These are phyloP conservation scores for Closterium sp. DNA, from an alignment of 139 green algal species.

Conservation along the genomic window DNA sequence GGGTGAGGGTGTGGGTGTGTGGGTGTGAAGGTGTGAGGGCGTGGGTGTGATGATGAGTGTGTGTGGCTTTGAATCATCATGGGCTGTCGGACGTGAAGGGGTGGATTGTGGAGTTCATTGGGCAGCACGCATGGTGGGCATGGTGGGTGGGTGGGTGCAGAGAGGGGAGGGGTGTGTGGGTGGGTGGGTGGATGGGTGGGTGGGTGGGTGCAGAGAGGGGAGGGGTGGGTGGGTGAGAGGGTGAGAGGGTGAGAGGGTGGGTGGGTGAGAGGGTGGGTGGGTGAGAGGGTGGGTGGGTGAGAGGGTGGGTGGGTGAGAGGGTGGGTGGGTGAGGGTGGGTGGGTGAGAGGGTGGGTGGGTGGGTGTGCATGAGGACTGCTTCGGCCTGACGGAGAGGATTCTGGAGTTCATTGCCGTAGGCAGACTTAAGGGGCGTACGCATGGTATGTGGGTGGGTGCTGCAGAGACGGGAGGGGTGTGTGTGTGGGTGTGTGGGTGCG, in stretches of 20 bases:
- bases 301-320: too few species aligned
- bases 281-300: too few species aligned
- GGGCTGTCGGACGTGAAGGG: too few species aligned
- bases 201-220: conserved; percentile 91
- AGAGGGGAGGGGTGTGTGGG: too few species aligned
- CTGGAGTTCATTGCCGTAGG: conserved; percentile 96
- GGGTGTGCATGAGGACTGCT: conserved; percentile 87
- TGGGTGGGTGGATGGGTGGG: too few species aligned
- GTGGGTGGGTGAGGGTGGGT: neutral
- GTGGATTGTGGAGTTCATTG: neutral
- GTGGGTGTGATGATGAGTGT: neutral
- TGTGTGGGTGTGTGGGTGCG: neutral
- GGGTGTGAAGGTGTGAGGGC: conserved; percentile 71
- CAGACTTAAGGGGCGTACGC: conserved; percentile 57
- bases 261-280: too few species aligned
- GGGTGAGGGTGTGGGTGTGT: conserved; percentile 73
- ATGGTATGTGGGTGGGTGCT: neutral
- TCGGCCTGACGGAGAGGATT: conserved; percentile 88
- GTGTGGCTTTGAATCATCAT: neutral
- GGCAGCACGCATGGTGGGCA: neutral
- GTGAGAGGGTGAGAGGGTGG: too few species aligned
- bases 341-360: neutral
- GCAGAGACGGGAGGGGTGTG: neutral
- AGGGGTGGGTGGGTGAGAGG: too few species aligned
- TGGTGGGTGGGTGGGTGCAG: too few species aligned